Percentiles rank a stretch among this genome's conserved stretches.
phyloP scores from a whole-genome alignment of 2,329 filamentous ascomycete genomes.

The Claviceps citrina region DNA sequence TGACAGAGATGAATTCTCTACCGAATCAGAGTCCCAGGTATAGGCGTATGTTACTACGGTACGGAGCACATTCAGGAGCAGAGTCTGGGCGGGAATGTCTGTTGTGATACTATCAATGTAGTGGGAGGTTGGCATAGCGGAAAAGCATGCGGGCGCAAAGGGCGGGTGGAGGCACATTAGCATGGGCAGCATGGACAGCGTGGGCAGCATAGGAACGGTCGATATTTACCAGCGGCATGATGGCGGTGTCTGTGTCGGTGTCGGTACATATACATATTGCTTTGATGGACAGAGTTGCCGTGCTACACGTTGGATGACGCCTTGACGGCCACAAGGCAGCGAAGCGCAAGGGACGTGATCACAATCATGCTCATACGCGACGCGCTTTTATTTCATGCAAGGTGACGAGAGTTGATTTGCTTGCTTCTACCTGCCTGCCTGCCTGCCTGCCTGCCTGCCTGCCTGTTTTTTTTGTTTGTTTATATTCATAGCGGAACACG shows the following conservation, averaged over 20 bases:
- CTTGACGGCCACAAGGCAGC: no score
- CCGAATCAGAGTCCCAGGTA: no score
- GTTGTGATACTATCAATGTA: neutral
- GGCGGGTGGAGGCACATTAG: neutral
- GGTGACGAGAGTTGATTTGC: no score
- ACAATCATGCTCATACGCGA: no score
- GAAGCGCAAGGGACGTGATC: no score
- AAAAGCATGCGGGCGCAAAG: neutral
- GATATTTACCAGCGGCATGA: neutral
- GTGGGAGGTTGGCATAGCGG: constrained; percentile 1
- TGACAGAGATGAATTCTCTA: no score
- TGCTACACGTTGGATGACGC: neutral
- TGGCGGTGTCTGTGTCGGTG: no score
- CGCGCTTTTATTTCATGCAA: no score
- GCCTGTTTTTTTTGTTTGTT: no score
- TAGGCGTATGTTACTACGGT: no score
- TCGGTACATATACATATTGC: neutral
- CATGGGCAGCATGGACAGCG: neutral
- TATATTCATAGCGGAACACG: no score
- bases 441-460: neutral
- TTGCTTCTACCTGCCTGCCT: no score
- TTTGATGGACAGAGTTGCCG: constrained; percentile 1
- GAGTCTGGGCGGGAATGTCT: neutral
- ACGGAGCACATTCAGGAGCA: neutral
- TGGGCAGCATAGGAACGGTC: neutral